Evolutionary conservation across 441 rosid species (phyloP), one percentile per base, ranked within the genome.

Genomic region (Bruguiera hainesii): DNA sequence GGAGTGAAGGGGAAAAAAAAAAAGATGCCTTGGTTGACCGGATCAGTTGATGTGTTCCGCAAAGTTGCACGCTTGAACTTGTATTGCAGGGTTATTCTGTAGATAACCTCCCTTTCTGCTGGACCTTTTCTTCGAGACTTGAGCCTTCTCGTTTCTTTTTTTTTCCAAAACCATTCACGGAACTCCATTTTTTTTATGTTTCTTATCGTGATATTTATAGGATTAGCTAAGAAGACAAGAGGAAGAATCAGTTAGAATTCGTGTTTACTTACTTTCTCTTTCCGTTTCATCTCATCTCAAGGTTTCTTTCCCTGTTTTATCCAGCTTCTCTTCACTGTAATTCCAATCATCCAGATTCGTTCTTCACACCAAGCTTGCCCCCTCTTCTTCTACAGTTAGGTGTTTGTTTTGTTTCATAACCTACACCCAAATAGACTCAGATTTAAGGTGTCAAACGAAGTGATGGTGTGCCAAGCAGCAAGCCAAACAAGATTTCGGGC

Each of bases 381-480:
- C 61, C 67, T 71, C 46, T 35, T 23, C 19, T 16, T 30, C 18
- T 30, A 1, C 15, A 4, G 23, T 19, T 33, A 30, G 63, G 42
- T 2, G 20, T 69, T 64, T 69, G 73, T 57, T 52, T 63, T 29
- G 61, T 70, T 56, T 71, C 56, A 56, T 67, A 19, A 66, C 65
- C 56, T 67, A 18, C 53, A 64, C 66, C 37, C 61, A 23, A 64
- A 56, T 56, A 81, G 71, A 51, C 62, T 65, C 37, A 64, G 67
- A 72, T 46, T 65, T 65, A 37, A 71, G 75, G 71, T 67, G 70
- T 51, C 53, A 61, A 63, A 76, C 67, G 82, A 72, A 89, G 96
- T 89, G 85, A 91, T 91, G 97, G 96, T 91, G 84, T 85, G 96
- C 76, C 97, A 91, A 84, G 90, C 96, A 64, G 96, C 97, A 57